These are phyloP conservation scores for Moesziomyces sp. DNA, from an alignment of 1,284 basidiomycete species.

Conservation along the genomic window DNA sequence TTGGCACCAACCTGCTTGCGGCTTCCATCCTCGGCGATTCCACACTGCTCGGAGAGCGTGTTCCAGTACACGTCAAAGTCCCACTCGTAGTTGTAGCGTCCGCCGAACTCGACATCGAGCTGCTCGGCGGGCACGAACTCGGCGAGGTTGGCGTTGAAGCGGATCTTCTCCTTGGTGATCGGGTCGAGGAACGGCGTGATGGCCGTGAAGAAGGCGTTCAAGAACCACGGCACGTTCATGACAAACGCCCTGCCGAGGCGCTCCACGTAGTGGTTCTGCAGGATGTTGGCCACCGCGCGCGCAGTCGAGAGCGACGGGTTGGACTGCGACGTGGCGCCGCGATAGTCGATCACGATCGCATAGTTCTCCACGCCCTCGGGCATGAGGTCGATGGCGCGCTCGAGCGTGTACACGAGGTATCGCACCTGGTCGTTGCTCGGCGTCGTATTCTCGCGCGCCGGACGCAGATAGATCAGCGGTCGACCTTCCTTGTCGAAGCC, in stretches of 20 bases:
- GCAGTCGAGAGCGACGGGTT: conserved; percentile 56
- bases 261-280: conserved; percentile 92
- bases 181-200: conserved; percentile 90
- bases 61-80: conserved; percentile 77
- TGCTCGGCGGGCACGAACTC: conserved; percentile 81
- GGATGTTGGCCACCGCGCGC: conserved; percentile 72
- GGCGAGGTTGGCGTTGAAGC: conserved; percentile 77
- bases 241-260: conserved; percentile 86
- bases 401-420: conserved; percentile 63
- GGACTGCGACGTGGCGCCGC: conserved; percentile 44
- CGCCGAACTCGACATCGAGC: conserved; percentile 80
- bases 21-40: conserved; percentile 51
- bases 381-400: conserved; percentile 63
- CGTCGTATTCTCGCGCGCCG: conserved; percentile 63
- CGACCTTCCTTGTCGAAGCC: conserved; percentile 62
- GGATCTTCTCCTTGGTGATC: conserved; percentile 85
- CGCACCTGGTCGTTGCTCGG: conserved; percentile 57
- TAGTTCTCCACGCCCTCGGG: conserved; percentile 56
- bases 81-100: conserved; percentile 80
- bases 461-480: conserved; percentile 63
- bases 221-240: conserved; percentile 77
- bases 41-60: conserved; percentile 42
- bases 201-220: conserved; percentile 75
- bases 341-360: conserved; percentile 61
- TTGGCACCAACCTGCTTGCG: conserved; percentile 7